Conservation (phyloP, 108 stramenopile species). For the Skeletonema menzelii region DNA sequence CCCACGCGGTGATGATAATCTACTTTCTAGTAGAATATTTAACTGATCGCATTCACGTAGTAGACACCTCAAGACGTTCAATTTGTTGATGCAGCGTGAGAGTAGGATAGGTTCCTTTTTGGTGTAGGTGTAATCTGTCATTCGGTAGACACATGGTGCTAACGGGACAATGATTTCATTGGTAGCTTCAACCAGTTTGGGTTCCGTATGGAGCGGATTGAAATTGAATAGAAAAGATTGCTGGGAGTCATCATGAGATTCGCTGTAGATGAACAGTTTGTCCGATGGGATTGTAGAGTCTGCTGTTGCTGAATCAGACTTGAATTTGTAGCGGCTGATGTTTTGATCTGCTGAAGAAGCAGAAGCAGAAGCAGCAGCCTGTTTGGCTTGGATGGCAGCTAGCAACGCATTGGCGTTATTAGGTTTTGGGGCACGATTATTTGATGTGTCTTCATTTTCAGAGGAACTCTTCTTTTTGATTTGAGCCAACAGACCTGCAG, state of each 20-base stretch:
- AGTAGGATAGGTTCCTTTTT: slow-evolving; percentile 52
- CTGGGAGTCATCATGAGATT: slow-evolving; percentile 15
- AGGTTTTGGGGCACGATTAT: not conserved
- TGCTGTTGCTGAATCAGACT: not conserved
- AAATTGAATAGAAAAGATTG: slow-evolving; percentile 48
- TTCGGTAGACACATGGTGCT: slow-evolving; percentile 65
- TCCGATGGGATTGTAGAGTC: slow-evolving; percentile 16
- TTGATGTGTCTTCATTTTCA: not conserved
- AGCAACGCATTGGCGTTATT: slow-evolving; percentile 27
- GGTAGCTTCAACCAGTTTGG: slow-evolving; percentile 17
- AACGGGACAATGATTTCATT: slow-evolving; percentile 43
- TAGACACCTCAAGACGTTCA: slow-evolving; percentile 59
- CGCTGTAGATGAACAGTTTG: slow-evolving; percentile 48
- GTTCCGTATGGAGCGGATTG: slow-evolving; percentile 8
- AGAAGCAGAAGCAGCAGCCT: not conserved
- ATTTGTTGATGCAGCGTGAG: slow-evolving; percentile 48
- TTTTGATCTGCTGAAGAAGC: not conserved
- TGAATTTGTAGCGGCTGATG: not conserved
- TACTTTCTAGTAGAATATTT: slow-evolving; percentile 47
- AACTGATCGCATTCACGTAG: slow-evolving; percentile 49
- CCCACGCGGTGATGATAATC: slow-evolving; percentile 13
- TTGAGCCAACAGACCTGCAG: slow-evolving; percentile 52
- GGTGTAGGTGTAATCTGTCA: slow-evolving; percentile 61
- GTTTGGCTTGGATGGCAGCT: slow-evolving; percentile 45
- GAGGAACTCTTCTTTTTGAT: slow-evolving; percentile 27